Evolutionary conservation across 2,329 filamentous ascomycete species (phyloP).

Genomic region (Fusarium chlamydosporum): DNA sequence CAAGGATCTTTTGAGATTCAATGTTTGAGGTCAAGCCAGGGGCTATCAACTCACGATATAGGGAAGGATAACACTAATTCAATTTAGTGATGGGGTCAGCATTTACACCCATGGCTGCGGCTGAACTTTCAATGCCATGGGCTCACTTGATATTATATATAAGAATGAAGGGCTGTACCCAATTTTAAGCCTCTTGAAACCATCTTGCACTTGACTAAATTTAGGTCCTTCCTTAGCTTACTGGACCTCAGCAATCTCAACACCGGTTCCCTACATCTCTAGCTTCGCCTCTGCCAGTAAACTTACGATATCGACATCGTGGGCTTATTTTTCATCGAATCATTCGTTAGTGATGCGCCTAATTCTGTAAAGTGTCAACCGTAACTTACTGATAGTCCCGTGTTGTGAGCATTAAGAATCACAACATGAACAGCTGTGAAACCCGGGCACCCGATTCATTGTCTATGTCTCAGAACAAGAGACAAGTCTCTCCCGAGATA

Average conservation of each 20-base stretch:
- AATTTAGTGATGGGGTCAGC: slow-evolving; percentile 17
- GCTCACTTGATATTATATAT: slow-evolving; percentile 29
- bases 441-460: slow-evolving; percentile 39
- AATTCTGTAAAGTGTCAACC: slow-evolving; percentile 19
- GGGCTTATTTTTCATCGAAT: background rate
- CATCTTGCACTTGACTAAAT: slow-evolving; percentile 38
- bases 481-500: slow-evolving; percentile 31
- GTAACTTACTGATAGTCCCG: slow-evolving; percentile 15
- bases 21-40: slow-evolving; percentile 1
- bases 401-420: slow-evolving; percentile 33
- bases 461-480: slow-evolving; percentile 32
- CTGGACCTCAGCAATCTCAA: slow-evolving; percentile 34
- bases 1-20: slow-evolving; percentile 7
- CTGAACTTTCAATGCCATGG: slow-evolving; percentile 25
- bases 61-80: slow-evolving; percentile 15
- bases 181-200: slow-evolving; percentile 29
- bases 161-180: slow-evolving; percentile 23
- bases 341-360: slow-evolving; percentile 17
- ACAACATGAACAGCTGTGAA: slow-evolving; percentile 40
- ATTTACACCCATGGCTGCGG: slow-evolving; percentile 30
- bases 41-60: background rate
- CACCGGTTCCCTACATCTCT: slow-evolving; percentile 32
- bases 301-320: slow-evolving; percentile 1
- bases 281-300: slow-evolving; percentile 9
- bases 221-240: slow-evolving; percentile 32